Percentiles rank a stretch among this genome's conserved stretches.
These are phyloP conservation scores for Aphanomyces invadans DNA, from an alignment of 352 stramenopile species.

Conservation along the genomic window DNA sequence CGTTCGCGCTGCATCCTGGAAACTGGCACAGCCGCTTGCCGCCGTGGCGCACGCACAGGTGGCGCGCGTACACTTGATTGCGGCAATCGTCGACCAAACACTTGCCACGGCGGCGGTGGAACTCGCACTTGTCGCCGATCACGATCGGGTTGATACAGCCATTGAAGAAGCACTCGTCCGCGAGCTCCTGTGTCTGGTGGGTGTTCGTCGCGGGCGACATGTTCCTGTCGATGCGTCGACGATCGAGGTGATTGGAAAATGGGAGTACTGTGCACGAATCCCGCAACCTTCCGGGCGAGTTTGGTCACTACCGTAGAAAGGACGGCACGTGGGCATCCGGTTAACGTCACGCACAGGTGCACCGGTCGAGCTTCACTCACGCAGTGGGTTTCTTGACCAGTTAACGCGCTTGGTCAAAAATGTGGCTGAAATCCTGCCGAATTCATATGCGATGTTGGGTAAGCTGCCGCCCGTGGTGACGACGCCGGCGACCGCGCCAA, in stretches of 20 bases:
- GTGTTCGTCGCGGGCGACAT: neutral
- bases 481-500: too few species aligned
- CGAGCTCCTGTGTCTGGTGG: neutral
- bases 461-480: too few species aligned
- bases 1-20: slow-evolving; percentile 12
- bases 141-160: slow-evolving; percentile 7
- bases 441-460: too few species aligned
- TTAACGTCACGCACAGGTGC: too few species aligned
- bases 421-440: neutral
- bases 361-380: neutral
- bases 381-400: neutral
- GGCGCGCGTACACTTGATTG: slow-evolving; percentile 19
- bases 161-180: slow-evolving; percentile 15
- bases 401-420: neutral
- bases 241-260: neutral
- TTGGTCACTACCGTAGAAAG: too few species aligned
- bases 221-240: neutral
- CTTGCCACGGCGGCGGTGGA: slow-evolving; percentile 10
- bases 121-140: slow-evolving; percentile 6
- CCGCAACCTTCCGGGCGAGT: too few species aligned
- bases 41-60: slow-evolving; percentile 17
- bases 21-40: slow-evolving; percentile 3
- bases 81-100: slow-evolving; percentile 4
- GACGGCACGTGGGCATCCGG: too few species aligned
- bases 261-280: neutral